Evolutionary conservation across 163 green algal species (phyloP), one percentile per base, ranked within the genome.

Genomic region (Prototheca stagnorum): DNA sequence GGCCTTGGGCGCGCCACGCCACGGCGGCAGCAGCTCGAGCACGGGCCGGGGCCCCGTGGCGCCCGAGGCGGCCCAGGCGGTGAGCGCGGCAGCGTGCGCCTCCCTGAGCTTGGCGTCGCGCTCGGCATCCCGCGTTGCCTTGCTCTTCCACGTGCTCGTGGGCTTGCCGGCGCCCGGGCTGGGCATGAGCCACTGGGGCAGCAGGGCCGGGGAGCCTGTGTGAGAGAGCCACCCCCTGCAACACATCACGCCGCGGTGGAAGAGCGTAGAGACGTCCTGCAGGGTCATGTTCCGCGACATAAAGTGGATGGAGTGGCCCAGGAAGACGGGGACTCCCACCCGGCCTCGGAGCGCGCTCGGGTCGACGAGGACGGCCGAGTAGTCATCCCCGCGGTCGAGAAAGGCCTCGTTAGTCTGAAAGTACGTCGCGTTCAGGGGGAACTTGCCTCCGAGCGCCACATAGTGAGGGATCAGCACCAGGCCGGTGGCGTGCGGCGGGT

Each of bases 331-430:
- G 35, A n/a, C n/a, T n/a, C n/a, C n/a, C n/a, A n/a, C n/a, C n/a
- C n/a, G n/a, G n/a, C n/a, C n/a, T n/a, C n/a, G n/a, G n/a, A n/a
- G n/a, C n/a, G n/a, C n/a, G n/a, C n/a, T n/a, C n/a, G n/a, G n/a
- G n/a, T n/a, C n/a, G n/a, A n/a, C n/a, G n/a, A n/a, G n/a, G n/a
- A n/a, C n/a, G n/a, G n/a, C n/a, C n/a, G n/a, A n/a, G n/a, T n/a
- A n/a, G n/a, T n/a, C n/a, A n/a, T n/a, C n/a, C n/a, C n/a, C 27
- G 0, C 64, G 14, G 26, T 67, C 57, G n/a, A 64, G 53, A 56
- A 78, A 78, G 17, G 75, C 42, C 49, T 78, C 69, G 40, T 78
- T 75, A 35, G 64, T 44, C 43, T 68, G 69, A 43, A 78, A 78
- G 57, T 73, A 78, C 5, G 69, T 78, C 2, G 65, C 69, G 27